Evolutionary conservation across 768 basidiomycete species (phyloP), one percentile per base, ranked within the genome.

Genomic region (Tylopilus rubrobrunneus): DNA sequence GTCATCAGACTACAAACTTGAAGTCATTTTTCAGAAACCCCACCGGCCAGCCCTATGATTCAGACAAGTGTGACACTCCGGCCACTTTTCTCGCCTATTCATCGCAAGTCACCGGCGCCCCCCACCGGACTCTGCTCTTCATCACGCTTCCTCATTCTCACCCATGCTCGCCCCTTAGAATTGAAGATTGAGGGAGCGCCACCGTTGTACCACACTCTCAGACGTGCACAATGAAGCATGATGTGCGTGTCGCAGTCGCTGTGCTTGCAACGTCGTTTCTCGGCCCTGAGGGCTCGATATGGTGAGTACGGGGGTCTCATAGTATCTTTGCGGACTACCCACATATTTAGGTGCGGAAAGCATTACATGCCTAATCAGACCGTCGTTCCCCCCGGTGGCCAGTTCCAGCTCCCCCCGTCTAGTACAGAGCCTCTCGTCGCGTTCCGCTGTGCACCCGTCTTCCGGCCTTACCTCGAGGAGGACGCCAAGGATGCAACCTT

Each of bases 401-500:
- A 74, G 49, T 81, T 81, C 52, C 67, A 68, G 8, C 51, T 71
- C 0, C 75, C 76, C 1, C 58, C 61, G 0, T 51, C 57, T 4
- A 76, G 56, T n/a, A n/a, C n/a, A n/a, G n/a, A 60, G 7, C 74
- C 79, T 10, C 68, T 79, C 14, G 65, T 80, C 1, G 74, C 74
- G 0, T 71, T 81, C 42, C 74, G 76, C 41, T 81, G 79, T 55
- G 68, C 74, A 1, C 79, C 78, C 3, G 74, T 62, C 7, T 71
- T 79, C 44, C 73, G 73, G 34, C 79, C 79, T 2, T 81, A 78
- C 65, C 71, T 81, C 4, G 67, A 73, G 11, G 72, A 73, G 40
- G 80, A 81, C 19, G 68, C 42, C 7, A 40, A 51, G 21, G 12
- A 33, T 9, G 61, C 44, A n/a, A n/a, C n/a, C n/a, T n/a, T n/a